Percentiles rank a stretch among this genome's conserved stretches.
Evolutionary conservation across 768 basidiomycete species (phyloP).

Genomic region (Suillus weaverae): DNA sequence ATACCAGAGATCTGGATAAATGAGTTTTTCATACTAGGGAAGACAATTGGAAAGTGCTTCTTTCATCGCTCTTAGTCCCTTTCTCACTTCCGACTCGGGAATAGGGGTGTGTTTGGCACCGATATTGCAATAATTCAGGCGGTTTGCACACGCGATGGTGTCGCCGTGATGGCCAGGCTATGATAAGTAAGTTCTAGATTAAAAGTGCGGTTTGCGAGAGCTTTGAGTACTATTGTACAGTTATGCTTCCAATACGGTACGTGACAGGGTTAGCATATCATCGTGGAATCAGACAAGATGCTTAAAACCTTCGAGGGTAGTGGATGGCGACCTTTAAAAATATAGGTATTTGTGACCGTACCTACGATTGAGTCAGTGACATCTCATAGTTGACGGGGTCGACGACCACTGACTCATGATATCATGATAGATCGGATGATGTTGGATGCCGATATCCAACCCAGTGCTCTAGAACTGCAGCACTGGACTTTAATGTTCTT

Average conservation of each 20-base stretch:
- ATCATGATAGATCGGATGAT: background rate
- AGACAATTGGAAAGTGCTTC: background rate
- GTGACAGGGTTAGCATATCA: background rate
- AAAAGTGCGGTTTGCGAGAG: background rate
- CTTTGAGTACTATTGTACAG: background rate
- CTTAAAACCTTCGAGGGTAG: background rate
- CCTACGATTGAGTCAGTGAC: background rate
- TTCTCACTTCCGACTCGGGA: background rate
- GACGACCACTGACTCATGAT: background rate
- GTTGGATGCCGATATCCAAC: background rate
- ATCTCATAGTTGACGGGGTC: too few relatives aligned
- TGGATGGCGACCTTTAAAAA: background rate
- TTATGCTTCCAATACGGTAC: background rate
- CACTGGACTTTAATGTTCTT: background rate
- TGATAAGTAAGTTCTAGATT: background rate
- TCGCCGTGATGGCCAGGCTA: background rate
- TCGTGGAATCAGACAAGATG: background rate
- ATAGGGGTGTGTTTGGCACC: background rate
- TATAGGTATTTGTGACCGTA: background rate
- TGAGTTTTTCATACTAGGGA: background rate
- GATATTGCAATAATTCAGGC: background rate
- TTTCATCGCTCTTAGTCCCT: background rate
- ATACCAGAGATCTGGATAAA: background rate
- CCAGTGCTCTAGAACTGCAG: background rate
- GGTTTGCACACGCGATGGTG: background rate